Conservation (phyloP, 345 rosid species). For the Eucalyptus cloeziana region DNA sequence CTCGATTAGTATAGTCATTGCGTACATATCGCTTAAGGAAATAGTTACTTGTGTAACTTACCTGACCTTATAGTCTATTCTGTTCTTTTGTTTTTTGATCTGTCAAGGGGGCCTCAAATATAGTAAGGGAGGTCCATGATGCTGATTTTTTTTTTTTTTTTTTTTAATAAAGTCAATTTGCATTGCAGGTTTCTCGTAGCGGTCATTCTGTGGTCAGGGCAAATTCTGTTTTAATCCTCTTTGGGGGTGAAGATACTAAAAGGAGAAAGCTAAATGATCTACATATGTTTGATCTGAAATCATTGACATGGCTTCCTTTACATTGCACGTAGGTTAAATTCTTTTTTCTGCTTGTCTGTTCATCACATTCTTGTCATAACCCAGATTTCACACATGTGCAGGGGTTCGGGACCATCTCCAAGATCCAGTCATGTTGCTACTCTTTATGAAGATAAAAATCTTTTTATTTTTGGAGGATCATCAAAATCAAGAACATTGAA, state of each 20-base stretch:
- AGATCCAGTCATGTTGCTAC: constrained; percentile 87
- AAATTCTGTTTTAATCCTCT: constrained; percentile 63
- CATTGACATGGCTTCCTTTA: constrained; percentile 92
- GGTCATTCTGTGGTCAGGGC: constrained; percentile 94
- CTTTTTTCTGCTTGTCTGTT: background rate
- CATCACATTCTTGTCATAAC: background rate
- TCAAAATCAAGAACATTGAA: constrained; percentile 76
- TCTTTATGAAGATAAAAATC: constrained; percentile 70
- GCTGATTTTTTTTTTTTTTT: background rate
- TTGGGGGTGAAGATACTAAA: constrained; percentile 91
- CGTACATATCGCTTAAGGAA: background rate
- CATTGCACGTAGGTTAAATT: constrained; percentile 76
- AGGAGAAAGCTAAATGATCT: constrained; percentile 89
- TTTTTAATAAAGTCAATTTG: background rate
- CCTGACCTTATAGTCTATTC: background rate
- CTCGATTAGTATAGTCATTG: background rate
- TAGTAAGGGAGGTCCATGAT: background rate
- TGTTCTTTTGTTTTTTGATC: background rate
- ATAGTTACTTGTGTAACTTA: background rate
- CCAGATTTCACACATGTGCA: constrained; percentile 4
- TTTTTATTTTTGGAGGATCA: constrained; percentile 76
- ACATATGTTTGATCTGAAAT: constrained; percentile 92
- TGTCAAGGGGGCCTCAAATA: background rate
- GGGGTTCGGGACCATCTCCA: constrained; percentile 86
- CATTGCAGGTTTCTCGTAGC: constrained; percentile 67